These are phyloP conservation scores for Candida verbasci DNA, from an alignment of 805 yeast genomes.

Conservation along the genomic window DNA sequence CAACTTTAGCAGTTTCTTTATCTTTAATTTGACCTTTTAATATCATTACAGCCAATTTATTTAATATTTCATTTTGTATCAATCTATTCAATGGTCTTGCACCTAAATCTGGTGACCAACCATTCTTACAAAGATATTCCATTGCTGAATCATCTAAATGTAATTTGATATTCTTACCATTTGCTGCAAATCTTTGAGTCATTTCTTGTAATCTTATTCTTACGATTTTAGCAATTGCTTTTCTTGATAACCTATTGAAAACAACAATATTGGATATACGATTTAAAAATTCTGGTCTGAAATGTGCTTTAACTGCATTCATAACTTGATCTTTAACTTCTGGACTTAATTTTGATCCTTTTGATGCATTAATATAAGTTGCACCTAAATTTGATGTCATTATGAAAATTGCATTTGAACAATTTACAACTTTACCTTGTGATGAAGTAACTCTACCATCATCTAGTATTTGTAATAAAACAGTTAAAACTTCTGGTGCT, in stretches of 20 bases:
- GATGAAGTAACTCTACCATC: slow-evolving; percentile 96
- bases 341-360: slow-evolving; percentile 60
- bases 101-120: slow-evolving; percentile 91
- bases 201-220: slow-evolving; percentile 80
- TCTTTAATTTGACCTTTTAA: slow-evolving; percentile 83
- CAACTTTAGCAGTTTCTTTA: slow-evolving; percentile 77
- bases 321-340: slow-evolving; percentile 74
- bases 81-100: slow-evolving; percentile 94
- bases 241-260: slow-evolving; percentile 87
- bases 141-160: slow-evolving; percentile 72
- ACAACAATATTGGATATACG: slow-evolving; percentile 91
- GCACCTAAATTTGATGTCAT: slow-evolving; percentile 99
- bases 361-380: slow-evolving; percentile 68
- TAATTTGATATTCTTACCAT: slow-evolving; percentile 73
- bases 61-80: slow-evolving; percentile 83
- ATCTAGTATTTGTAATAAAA: slow-evolving; percentile 85
- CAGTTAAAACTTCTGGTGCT: slow-evolving; percentile 94
- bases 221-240: slow-evolving; percentile 90
- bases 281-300: slow-evolving; percentile 96
- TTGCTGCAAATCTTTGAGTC: slow-evolving; percentile 76
- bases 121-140: slow-evolving; percentile 77
- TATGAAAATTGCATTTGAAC: slow-evolving; percentile 86
- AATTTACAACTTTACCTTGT: slow-evolving; percentile 89
- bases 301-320: slow-evolving; percentile 79
- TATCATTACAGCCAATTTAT: slow-evolving; percentile 83